These are phyloP conservation scores for Hymenoscyphus infarciens DNA, from an alignment of 2,329 filamentous ascomycete genomes.

Conservation along the genomic window DNA sequence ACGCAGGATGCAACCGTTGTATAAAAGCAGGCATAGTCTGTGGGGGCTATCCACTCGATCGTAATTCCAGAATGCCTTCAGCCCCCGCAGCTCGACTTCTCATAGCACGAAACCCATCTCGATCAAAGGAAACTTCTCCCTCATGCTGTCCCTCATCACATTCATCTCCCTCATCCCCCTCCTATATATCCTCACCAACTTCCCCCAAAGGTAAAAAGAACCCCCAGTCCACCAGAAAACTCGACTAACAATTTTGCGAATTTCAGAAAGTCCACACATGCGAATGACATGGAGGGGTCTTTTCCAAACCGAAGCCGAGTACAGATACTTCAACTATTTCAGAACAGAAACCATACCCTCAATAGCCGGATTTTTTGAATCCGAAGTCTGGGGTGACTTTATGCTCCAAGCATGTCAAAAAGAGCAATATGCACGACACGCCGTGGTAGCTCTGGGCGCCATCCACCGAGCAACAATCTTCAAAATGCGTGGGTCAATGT, in stretches of 20 bases:
- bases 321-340: conserved; percentile 5
- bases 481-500: background rate
- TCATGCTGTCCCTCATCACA: background rate
- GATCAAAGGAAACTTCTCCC: background rate
- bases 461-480: background rate
- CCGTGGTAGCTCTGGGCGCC: background rate
- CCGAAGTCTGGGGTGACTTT: background rate
- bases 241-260: background rate
- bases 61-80: background rate
- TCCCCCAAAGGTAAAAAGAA: background rate
- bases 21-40: conserved; percentile 3
- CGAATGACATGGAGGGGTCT: background rate
- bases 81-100: background rate
- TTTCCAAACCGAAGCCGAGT: background rate
- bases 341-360: background rate
- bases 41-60: conserved; percentile 3
- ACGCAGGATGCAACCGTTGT: background rate
- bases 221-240: background rate
- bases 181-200: background rate
- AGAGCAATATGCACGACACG: conserved; percentile 2
- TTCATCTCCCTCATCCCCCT: background rate
- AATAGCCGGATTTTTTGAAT: background rate
- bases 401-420: conserved; percentile 3
- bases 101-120: background rate
- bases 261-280: background rate